These are phyloP conservation scores for Schoenoplectus tabernaemontani DNA, from an alignment of 202 grass and related monocot species.

Conservation along the genomic window DNA sequence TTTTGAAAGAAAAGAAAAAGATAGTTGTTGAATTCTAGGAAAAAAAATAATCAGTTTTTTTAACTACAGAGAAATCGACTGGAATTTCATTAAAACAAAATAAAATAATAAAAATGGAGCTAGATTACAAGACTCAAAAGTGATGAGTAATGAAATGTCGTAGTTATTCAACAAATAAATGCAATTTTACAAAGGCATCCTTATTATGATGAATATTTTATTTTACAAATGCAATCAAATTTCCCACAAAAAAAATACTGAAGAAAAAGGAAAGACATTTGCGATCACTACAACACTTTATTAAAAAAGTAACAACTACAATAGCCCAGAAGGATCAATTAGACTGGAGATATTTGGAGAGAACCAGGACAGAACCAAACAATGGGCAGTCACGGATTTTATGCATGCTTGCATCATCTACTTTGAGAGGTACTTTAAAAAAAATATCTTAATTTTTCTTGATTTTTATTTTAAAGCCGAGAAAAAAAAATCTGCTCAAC, in stretches of 20 bases:
- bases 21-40: not conserved
- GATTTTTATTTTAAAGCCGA: not conserved
- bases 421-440: not conserved
- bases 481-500: not conserved
- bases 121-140: too few relatives aligned
- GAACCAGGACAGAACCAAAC: not conserved
- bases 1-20: too few relatives aligned
- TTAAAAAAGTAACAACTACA: not conserved
- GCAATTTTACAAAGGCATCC: too few relatives aligned
- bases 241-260: not conserved
- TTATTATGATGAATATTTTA: too few relatives aligned
- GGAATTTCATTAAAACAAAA: too few relatives aligned
- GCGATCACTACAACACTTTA: not conserved
- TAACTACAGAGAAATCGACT: not conserved
- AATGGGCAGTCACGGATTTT: slow-evolving; percentile 1
- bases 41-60: not conserved
- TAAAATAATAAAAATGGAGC: too few relatives aligned
- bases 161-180: too few relatives aligned
- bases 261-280: not conserved
- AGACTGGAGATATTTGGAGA: not conserved
- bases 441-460: not conserved
- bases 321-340: too few relatives aligned
- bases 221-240: not conserved
- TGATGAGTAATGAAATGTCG: too few relatives aligned
- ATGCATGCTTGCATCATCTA: not conserved